Percentiles rank a stretch among this genome's conserved stretches.
phyloP scores from a whole-genome alignment of 2,329 filamentous ascomycete species.

The Fusarium xyrophilum region DNA sequence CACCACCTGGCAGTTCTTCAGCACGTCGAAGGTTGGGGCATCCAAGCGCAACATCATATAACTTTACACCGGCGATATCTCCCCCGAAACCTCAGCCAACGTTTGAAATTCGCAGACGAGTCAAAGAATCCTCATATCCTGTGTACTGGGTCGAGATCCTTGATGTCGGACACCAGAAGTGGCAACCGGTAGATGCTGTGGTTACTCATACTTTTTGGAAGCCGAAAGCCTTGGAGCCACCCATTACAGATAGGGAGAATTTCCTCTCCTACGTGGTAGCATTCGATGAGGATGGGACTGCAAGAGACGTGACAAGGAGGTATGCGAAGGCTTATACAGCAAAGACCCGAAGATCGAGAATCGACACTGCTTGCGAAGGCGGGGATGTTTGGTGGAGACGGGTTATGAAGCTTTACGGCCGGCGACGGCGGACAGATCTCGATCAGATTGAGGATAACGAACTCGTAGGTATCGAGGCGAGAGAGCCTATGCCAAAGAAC shows the following conservation, averaged over 20 bases:
- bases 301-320: constrained; percentile 83
- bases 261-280: constrained; percentile 82
- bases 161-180: constrained; percentile 85
- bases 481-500: constrained; percentile 85
- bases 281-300: constrained; percentile 80
- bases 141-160: constrained; percentile 96
- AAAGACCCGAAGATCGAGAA: constrained; percentile 82
- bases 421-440: constrained; percentile 60
- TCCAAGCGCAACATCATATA: constrained; percentile 60
- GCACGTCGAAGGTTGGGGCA: constrained; percentile 60
- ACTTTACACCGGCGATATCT: constrained; percentile 54
- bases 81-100: constrained; percentile 45
- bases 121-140: constrained; percentile 77
- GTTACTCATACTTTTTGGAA: constrained; percentile 81
- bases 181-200: constrained; percentile 86
- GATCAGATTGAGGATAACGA: constrained; percentile 87
- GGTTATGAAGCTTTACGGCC: constrained; percentile 58
- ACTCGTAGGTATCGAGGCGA: constrained; percentile 71
- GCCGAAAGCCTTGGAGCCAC: constrained; percentile 80
- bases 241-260: constrained; percentile 77
- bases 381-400: constrained; percentile 62
- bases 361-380: constrained; percentile 66
- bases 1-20: constrained; percentile 46
- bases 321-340: constrained; percentile 90
- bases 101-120: constrained; percentile 50